Evolutionary conservation across 352 stramenopile species (phyloP), one percentile per base, ranked within the genome.

Genomic region (Globisporangium rhizosaccharum): DNA sequence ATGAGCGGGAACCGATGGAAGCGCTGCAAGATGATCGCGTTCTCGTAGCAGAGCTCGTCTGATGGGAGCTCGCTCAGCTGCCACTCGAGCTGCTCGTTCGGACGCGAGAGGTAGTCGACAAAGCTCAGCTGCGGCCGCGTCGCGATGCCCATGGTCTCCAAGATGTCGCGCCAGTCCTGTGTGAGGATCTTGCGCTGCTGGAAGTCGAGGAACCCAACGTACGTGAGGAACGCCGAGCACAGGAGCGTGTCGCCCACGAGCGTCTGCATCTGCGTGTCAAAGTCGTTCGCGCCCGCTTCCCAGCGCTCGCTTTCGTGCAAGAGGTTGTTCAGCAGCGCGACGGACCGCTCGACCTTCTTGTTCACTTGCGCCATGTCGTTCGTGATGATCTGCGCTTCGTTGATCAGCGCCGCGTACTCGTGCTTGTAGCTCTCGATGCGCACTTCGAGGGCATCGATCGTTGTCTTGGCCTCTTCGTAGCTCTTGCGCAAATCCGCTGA

Each of bases 151-250:
- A 99, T 93, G 41, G 83, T 76, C n/a, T 96, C 80, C 45, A 99
- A 64, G 14, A 98, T 81, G 56, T 98, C 87, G 36, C 92, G 83
- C 97, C 98, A 99, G 65, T 97, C 85, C 48, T 94, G 77, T 28
- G 98, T 78, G 51, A 99, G 82, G 46, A 90, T 82, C 59, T 89
- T 93, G 46, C 98, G 88, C 61, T 97, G 93, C 62, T 98, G 97
- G 70, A 99, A 98, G 73, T 99, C 96, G 58, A 99, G 98, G 63
- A 99, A 99, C 20, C 98, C 96, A 28, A 93, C 87, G 70, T 99
- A 99, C 14, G 98, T 99, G 9, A 99, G 75, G 63, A 99, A 99
- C 0, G 93, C 96, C 49, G 96, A 96, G 41, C 89, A 94, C 18
- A 99, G 61, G 17, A 99, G 78, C 48, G 90, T 97, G 74, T 99